A percentile compares a stretch with the other conserved stretches of the same genome.
phyloP scores from a whole-genome alignment of 208 protist genomes.

The Balamuthia mandrillaris region DNA sequence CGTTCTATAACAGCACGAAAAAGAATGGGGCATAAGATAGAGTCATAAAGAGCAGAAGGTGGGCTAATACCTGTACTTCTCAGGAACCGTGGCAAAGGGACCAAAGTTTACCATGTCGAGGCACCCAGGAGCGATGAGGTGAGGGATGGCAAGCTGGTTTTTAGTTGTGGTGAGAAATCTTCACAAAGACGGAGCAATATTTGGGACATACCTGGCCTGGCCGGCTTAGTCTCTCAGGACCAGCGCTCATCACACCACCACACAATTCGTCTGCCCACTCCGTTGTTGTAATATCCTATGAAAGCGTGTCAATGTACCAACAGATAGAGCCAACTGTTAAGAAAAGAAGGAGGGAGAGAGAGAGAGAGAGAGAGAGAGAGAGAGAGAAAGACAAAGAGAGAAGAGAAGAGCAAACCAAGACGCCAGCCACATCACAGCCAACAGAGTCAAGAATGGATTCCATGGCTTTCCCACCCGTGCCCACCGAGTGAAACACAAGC shows the following conservation, averaged over 20 bases:
- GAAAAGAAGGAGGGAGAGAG: too few relatives aligned
- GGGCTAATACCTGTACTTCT: background rate
- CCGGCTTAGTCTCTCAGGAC: constrained; percentile 14
- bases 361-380: too few relatives aligned
- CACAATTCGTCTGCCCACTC: constrained; percentile 37
- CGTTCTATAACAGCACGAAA: background rate
- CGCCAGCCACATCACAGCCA: background rate
- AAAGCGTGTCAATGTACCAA: background rate
- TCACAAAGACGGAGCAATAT: too few relatives aligned
- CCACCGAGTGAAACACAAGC: constrained; percentile 18
- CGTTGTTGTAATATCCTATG: constrained; percentile 9
- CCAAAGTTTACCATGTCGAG: constrained; percentile 39
- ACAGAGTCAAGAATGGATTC: background rate
- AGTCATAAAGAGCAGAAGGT: too few relatives aligned
- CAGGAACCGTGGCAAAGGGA: background rate
- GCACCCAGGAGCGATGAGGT: constrained; percentile 21
- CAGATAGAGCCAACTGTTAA: too few relatives aligned
- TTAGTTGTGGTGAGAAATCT: too few relatives aligned
- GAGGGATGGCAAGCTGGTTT: constrained; percentile 23
- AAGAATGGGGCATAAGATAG: too few relatives aligned
- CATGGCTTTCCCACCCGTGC: background rate
- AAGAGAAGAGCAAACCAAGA: background rate
- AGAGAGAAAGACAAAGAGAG: too few relatives aligned
- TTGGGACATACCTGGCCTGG: background rate
- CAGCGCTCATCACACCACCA: background rate